Evolutionary conservation across 2,329 filamentous ascomycete species (phyloP).

Genomic region (Hortaea werneckii): DNA sequence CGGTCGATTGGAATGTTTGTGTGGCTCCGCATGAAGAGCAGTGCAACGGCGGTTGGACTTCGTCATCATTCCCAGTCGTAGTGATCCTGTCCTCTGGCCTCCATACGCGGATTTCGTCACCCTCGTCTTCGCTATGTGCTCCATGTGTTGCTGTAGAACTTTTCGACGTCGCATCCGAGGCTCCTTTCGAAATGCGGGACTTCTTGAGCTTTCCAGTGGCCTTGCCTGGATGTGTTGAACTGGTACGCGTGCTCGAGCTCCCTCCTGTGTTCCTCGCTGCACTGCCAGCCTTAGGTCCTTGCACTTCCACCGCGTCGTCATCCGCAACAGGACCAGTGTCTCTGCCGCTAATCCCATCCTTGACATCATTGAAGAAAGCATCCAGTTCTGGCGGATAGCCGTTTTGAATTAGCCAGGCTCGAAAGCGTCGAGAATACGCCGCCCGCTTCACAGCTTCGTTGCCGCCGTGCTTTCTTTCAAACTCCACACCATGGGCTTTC

Average conservation of each 20-base stretch:
- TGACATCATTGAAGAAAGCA: background rate
- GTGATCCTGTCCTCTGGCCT: no score
- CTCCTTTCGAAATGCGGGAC: background rate
- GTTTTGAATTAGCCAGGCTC: background rate
- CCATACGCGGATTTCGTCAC: no score
- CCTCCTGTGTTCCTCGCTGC: no score
- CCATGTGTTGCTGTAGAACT: no score
- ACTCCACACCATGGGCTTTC: background rate
- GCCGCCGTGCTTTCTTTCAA: background rate
- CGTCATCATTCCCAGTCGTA: background rate
- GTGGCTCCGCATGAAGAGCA: no score
- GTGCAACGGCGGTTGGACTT: background rate
- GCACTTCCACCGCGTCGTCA: background rate
- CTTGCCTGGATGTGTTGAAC: background rate
- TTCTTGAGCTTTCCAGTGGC: background rate
- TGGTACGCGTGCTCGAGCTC: background rate
- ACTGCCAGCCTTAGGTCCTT: no score
- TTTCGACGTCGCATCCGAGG: no score
- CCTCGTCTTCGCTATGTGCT: no score
- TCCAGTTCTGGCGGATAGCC: background rate
- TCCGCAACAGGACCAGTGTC: background rate
- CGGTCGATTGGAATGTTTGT: no score
- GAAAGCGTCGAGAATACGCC: background rate
- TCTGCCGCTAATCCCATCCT: background rate
- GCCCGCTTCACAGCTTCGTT: background rate